A percentile compares a stretch with the other conserved stretches of the same genome.
These are phyloP conservation scores for Dalbergia cochinchinensis DNA, from an alignment of 306 rosid species.

Conservation along the genomic window DNA sequence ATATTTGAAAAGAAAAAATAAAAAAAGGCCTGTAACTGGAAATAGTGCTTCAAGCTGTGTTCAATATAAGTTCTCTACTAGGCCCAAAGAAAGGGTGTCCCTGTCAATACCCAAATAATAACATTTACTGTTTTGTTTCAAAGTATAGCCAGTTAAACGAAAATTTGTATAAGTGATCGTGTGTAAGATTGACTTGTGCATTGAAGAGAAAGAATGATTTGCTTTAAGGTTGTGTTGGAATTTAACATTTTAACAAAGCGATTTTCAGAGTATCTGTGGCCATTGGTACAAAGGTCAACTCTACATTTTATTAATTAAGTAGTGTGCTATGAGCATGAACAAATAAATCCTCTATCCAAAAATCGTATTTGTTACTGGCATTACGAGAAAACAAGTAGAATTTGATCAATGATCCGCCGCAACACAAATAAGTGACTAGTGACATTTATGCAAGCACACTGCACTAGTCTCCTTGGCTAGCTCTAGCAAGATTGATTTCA, in stretches of 20 bases:
- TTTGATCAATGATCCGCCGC: too few relatives aligned
- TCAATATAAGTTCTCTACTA: constrained; percentile 48
- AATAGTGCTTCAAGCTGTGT: constrained; percentile 55
- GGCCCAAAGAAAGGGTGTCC: constrained; percentile 41
- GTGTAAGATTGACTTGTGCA: constrained; percentile 48
- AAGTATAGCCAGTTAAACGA: constrained; percentile 29
- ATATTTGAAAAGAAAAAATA: constrained; percentile 35
- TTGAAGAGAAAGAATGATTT: constrained; percentile 44
- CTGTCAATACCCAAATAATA: constrained; percentile 47
- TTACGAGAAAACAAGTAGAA: too few relatives aligned
- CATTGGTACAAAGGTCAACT: background rate
- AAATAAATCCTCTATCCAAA: background rate
- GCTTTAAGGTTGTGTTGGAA: constrained; percentile 34
- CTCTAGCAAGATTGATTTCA: background rate
- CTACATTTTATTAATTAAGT: background rate
- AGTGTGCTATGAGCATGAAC: background rate
- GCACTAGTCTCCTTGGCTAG: too few relatives aligned
- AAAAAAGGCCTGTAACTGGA: constrained; percentile 38
- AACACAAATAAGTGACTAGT: too few relatives aligned
- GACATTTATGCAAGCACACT: too few relatives aligned
- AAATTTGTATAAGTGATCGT: constrained; percentile 46
- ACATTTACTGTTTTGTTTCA: constrained; percentile 33
- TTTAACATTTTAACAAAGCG: constrained; percentile 27
- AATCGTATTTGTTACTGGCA: too few relatives aligned
- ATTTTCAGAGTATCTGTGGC: background rate